Base-by-base conservation (phyloP, 768 basidiomycete species). In the Boletus sp. region DNA sequence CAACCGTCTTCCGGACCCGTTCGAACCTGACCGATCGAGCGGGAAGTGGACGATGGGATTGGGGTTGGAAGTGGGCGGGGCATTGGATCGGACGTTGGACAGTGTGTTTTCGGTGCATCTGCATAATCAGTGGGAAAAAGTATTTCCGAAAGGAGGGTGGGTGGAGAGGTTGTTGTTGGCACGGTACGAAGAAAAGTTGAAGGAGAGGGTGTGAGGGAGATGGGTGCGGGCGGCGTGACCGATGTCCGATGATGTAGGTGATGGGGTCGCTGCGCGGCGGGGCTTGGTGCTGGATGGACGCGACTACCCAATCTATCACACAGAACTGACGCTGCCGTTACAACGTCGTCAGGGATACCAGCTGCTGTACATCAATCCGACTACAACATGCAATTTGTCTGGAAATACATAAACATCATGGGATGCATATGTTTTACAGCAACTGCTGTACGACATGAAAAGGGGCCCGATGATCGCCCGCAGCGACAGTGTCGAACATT, bases 51-150 rank as follows among this genome's bases (percentile, higher is more conserved):
- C 81, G 30, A 82, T 81, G 66, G 85, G 86, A 2, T 65, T 84
- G 55, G 81, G 78, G 0, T 66, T 83, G 53, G 82, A 80, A 58
- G 79, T 77, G 58, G 87, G 80, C 14, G 89, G 84, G 5, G 80
- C 78, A 6, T 68, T 88, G 60, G 87, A 89, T 66, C 61, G 75
- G 57, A 80, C 77, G 53, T 71, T 95, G 29, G 60, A 70, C 55
- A 85, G 88, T 55, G 79, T 96, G 13, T 99, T 96, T 74, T 81
- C 85, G 0, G 81, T 98, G 34, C 96, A 98, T 72, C 67, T 98
- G 63, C 96, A 98, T 70, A 97, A 98, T 71, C 93, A 93, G 70
- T 98, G 96, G 95, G 82, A 88, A 49, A 97, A 93, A 75, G 71
- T 72, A 47, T 98, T 88, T 67, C 94, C 96, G 0, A 66, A 69